Evolutionary conservation across 2,329 filamentous ascomycete genomes (phyloP).

Genomic region (Pezicula radicicola): DNA sequence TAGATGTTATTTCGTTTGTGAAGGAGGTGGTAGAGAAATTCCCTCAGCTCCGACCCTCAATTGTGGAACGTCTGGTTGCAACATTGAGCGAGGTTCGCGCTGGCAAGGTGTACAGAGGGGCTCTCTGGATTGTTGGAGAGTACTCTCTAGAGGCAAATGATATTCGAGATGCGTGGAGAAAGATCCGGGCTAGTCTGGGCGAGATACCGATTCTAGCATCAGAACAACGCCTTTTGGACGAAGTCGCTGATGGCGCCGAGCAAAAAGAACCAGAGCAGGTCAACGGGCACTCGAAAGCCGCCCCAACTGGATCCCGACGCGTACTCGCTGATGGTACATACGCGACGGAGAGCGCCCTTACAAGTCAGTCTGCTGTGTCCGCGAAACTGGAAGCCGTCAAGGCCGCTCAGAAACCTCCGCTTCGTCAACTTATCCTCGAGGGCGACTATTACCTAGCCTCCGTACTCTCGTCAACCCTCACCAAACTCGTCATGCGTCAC

Average conservation of each 20-base stretch:
- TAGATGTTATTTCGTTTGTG: conserved; percentile 97
- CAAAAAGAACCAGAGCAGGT: conserved; percentile 62
- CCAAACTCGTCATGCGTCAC: conserved; percentile 97
- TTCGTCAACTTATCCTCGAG: conserved; percentile 92
- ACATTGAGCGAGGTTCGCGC: conserved; percentile 91
- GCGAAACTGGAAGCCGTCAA: conserved; percentile 96
- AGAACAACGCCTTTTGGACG: conserved; percentile 87
- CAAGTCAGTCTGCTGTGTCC: conserved; percentile 84
- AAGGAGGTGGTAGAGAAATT: conserved; percentile 99
- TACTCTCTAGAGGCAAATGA: conserved; percentile 93
- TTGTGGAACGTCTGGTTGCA: conserved; percentile 83
- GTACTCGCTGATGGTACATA: conserved; percentile 96
- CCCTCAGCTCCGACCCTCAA: conserved; percentile 80
- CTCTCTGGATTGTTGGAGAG: conserved; percentile 96
- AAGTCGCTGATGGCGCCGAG: conserved; percentile 68
- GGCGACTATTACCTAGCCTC: conserved; percentile 96
- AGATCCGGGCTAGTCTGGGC: conserved; percentile 87
- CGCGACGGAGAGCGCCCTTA: conserved; percentile 92
- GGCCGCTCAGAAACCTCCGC: conserved; percentile 90
- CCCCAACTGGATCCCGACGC: conserved; percentile 81
- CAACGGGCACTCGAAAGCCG: conserved; percentile 78
- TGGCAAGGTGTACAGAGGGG: conserved; percentile 95
- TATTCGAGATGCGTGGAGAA: conserved; percentile 95
- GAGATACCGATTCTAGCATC: conserved; percentile 97
- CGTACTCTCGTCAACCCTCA: conserved; percentile 92